Base-by-base conservation (phyloP, 164 flowering plant genomes). In the Houttuynia cordata region DNA sequence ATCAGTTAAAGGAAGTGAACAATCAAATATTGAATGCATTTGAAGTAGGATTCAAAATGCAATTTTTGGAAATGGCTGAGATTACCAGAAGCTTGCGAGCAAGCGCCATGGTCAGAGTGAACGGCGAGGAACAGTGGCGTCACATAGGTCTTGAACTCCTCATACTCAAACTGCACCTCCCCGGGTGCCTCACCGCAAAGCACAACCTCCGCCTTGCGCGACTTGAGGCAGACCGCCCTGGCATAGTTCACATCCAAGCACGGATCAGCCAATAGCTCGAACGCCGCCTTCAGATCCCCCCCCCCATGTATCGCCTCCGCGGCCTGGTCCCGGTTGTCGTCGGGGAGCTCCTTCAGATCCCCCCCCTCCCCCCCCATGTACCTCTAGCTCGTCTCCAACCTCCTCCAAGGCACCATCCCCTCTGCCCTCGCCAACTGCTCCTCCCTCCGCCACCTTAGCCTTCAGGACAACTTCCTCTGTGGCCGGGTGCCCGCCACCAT, bases 81-180 rank as follows among this genome's bases (percentile, higher is more conserved):
- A 14, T 23, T 72, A 88, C 98, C 86, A 92, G 84, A 15, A 92
- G 73, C 61, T 79, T 79, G 67, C 76, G 79, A 14, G 86, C 87
- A 60, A 92, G 86, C 17, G 72, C 52, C n/a, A 75, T 73, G 70
- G 68, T 97, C 97, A 24, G 73, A 51, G 40, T 82, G 86, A 51
- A 77, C 80, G 20, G 98, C 94, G 68, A 90, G 81, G 66, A 93
- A 90, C 64, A 93, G 66, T 0, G 96, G 77, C 10, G 94, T 80
- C 10, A 83, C 98, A 24, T 93, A 96, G 3, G 97, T 84, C 71
- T 70, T 77, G 63, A 87, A 80, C 92, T 90, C 98, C 68, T 86
- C 92, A 53, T 73, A 80, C 74, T 78, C 91, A 40, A 80, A 67
- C 25, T 75, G 73, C 60, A 87, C 92, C 24, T 82, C 83, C 60